Base-by-base conservation (phyloP, 768 basidiomycete species). In the Xanthoconium stramineum region DNA sequence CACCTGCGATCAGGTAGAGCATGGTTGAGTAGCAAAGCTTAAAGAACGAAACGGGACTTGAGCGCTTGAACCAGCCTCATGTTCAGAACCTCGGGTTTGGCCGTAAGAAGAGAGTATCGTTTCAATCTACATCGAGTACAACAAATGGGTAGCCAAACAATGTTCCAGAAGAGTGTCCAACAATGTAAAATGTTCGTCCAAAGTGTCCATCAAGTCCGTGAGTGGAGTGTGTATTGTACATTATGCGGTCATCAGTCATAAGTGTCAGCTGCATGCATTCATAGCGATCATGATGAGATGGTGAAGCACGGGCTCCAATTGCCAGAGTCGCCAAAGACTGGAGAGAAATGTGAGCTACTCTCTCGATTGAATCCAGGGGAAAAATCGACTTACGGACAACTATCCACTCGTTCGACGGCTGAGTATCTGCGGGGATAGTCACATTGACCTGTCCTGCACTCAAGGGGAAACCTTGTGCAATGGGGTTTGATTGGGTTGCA, bases 241-340 rank as follows among this genome's bases (percentile, higher is more conserved):
- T 60, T 49, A 36, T 59, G 32, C 50, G 20, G 53, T 68, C 63
- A 45, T 69, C 33, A n/a, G n/a, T n/a, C n/a, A n/a, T n/a, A n/a
- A 39, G 33, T 20, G 33, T 48, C 46, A 24, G 50, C 20, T n/a
- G 40, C 33, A 47, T 28, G 46, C 28, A 11, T 29, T 45, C 55
- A 45, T 63, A 52, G 38, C 9, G 42, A 24, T 65, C 57, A 68
- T 70, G 55, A 53, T 20, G 52, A 5, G 55, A 84, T 83, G 13
- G 72, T 73, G 61, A 84, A 84, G 43, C 50, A 15, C 8, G 66
- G 68, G 30, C 81, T 76, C 50, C 69, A 76, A 61, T 83, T 78
- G 33, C 81, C 81, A 48, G 80, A 82, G 61, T 83, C 81, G 8
- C 81, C 81, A 51, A 82, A 75, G 44, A 83, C 81, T 82, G 50